A percentile compares a stretch with the other conserved stretches of the same genome.
Conservation (phyloP, 176 grass and related monocot species). For the Musa troglodytarum region DNA sequence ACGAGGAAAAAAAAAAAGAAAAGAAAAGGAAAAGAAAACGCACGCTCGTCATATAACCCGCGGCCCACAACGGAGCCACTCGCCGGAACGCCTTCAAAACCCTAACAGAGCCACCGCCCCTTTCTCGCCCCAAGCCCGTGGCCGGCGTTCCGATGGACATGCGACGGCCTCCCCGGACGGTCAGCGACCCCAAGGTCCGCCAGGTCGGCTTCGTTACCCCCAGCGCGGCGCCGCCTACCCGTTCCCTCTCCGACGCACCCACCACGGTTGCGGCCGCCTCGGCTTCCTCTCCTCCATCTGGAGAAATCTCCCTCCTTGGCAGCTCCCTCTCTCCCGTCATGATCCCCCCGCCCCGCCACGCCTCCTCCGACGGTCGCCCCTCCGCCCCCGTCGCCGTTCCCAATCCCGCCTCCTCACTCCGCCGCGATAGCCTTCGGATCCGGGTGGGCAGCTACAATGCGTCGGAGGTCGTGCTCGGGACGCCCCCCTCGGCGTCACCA, state of each 20-base stretch:
- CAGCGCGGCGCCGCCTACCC: slow-evolving; percentile 14
- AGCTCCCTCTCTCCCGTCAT: slow-evolving; percentile 65
- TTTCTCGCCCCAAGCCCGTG: slow-evolving; percentile 9
- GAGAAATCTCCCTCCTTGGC: slow-evolving; percentile 12
- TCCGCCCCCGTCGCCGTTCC: slow-evolving; percentile 13
- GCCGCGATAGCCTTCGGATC: background rate
- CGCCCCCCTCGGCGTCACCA: slow-evolving; percentile 24
- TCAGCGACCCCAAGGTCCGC: slow-evolving; percentile 66
- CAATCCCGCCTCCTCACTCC: background rate
- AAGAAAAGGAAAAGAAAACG: background rate
- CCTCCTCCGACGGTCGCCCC: slow-evolving; percentile 19
- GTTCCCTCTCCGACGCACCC: slow-evolving; percentile 19
- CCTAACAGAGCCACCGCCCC: background rate
- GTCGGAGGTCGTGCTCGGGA: slow-evolving; percentile 28
- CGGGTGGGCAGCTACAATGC: slow-evolving; percentile 32
- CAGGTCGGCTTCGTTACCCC: slow-evolving; percentile 85
- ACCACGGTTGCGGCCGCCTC: background rate
- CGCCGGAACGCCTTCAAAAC: background rate
- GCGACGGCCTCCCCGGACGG: slow-evolving; percentile 45
- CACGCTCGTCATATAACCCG: background rate
- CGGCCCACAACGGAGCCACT: background rate
- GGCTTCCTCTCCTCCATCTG: slow-evolving; percentile 21
- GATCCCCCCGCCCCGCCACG: slow-evolving; percentile 74
- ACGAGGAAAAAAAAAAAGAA: no score
- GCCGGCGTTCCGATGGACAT: slow-evolving; percentile 41